These are phyloP conservation scores for Solanum hybrid DNA, from an alignment of 305 asterid genomes.

Conservation along the genomic window DNA sequence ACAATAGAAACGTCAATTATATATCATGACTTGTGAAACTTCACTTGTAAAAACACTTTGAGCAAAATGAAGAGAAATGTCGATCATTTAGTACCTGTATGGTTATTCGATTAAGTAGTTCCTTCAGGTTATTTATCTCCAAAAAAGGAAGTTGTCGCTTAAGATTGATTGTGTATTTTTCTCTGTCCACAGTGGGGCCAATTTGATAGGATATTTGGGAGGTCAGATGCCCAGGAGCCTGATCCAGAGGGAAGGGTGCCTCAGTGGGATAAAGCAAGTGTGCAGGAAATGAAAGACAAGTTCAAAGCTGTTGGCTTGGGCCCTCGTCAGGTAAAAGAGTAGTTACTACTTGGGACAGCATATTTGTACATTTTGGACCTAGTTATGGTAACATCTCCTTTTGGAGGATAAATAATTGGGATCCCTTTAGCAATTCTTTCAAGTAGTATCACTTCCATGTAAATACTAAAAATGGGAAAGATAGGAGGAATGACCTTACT, in stretches of 20 bases:
- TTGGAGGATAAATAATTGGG: background rate
- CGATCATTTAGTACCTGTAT: background rate
- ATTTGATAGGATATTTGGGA: constrained; percentile 74
- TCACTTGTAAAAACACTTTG: background rate
- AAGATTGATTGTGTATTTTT: background rate
- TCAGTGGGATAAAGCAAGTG: constrained; percentile 63
- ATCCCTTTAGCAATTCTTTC: background rate
- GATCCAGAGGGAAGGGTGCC: constrained; percentile 97
- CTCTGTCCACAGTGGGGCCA: constrained; percentile 63
- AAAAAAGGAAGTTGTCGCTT: background rate
- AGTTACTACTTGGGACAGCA: background rate
- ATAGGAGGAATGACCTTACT: background rate
- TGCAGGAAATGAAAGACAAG: constrained; percentile 72
- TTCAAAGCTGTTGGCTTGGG: constrained; percentile 69
- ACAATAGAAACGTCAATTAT: background rate
- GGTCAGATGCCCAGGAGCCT: constrained; percentile 67
- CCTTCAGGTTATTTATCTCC: background rate
- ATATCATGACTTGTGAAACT: background rate
- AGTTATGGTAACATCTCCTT: background rate
- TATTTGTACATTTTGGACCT: background rate
- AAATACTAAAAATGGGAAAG: background rate
- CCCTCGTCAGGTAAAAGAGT: constrained; percentile 70
- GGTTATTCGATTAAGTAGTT: background rate
- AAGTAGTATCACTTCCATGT: background rate
- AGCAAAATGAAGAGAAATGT: background rate